Conservation (phyloP, 179 eudicot genomes). For the Amaranthus tricolor region DNA sequence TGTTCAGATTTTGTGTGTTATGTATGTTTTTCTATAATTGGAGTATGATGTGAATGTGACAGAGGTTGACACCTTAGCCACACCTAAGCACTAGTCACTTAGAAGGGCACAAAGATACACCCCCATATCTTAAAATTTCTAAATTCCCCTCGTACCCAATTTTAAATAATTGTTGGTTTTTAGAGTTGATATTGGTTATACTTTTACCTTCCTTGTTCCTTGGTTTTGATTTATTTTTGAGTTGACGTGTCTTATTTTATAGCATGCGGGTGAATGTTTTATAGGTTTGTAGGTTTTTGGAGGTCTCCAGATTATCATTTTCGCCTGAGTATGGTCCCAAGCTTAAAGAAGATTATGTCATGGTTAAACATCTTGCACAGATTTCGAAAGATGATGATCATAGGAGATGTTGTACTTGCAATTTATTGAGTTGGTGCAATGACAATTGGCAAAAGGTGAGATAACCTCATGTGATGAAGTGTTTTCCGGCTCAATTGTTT, state of each 20-base stretch:
- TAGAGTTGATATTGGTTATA: background rate
- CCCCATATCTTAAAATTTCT: too few species aligned
- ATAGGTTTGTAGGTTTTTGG: conserved; percentile 96
- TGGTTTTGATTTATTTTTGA: background rate
- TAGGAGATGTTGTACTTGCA: conserved; percentile 60
- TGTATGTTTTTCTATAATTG: too few species aligned
- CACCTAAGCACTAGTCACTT: too few species aligned
- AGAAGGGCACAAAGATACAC: too few species aligned
- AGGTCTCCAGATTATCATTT: conserved; percentile 90
- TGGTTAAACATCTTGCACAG: conserved; percentile 88
- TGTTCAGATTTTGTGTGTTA: too few species aligned
- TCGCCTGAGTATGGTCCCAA: conserved; percentile 95
- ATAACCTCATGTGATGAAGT: background rate
- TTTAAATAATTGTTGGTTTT: background rate
- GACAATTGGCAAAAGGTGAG: conserved; percentile 89
- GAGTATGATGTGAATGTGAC: too few species aligned
- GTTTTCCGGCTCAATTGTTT: background rate
- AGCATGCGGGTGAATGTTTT: conserved; percentile 18
- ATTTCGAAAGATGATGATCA: conserved; percentile 46
- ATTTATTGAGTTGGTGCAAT: conserved; percentile 74
- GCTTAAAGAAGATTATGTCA: conserved; percentile 81
- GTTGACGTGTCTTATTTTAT: conserved; percentile 8
- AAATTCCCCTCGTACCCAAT: too few species aligned
- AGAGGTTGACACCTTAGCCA: too few species aligned
- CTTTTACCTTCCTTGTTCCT: background rate